phyloP scores from a whole-genome alignment of 352 stramenopile genomes.

The Phytopythium helicoides region DNA sequence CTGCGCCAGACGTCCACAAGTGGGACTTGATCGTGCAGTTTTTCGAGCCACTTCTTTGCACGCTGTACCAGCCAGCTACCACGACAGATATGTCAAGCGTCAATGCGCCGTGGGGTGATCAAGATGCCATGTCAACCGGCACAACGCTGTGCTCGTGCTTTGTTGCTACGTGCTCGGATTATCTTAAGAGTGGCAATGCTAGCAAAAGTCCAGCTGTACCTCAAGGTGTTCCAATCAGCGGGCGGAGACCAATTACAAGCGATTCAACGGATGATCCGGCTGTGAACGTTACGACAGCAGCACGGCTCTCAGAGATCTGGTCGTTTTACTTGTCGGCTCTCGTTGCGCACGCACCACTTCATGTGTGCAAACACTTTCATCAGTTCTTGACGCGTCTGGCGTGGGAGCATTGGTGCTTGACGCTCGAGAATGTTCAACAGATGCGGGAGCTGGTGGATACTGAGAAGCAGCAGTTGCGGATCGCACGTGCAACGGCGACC shows the following conservation, averaged over 20 bases:
- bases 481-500: slow-evolving; percentile 11
- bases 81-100: slow-evolving; percentile 70
- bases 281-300: not conserved
- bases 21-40: slow-evolving; percentile 69
- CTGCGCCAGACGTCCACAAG: slow-evolving; percentile 51
- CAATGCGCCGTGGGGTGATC: slow-evolving; percentile 63
- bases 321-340: slow-evolving; percentile 72
- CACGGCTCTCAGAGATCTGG: slow-evolving; percentile 81
- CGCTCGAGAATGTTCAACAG: slow-evolving; percentile 77
- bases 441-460: slow-evolving; percentile 74
- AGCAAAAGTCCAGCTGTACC: not conserved
- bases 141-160: slow-evolving; percentile 80
- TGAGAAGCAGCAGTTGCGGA: slow-evolving; percentile 56
- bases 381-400: slow-evolving; percentile 76
- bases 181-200: slow-evolving; percentile 33
- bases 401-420: slow-evolving; percentile 85
- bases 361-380: slow-evolving; percentile 82
- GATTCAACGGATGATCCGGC: slow-evolving; percentile 7
- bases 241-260: not conserved
- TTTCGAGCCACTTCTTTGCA: slow-evolving; percentile 80
- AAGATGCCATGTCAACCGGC: slow-evolving; percentile 70
- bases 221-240: not conserved
- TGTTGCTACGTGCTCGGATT: slow-evolving; percentile 71
- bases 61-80: slow-evolving; percentile 72
- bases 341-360: slow-evolving; percentile 64